Evolutionary conservation across 495 filamentous ascomycete genomes (phyloP).

Genomic region (Annulohypoxylon nitens): DNA sequence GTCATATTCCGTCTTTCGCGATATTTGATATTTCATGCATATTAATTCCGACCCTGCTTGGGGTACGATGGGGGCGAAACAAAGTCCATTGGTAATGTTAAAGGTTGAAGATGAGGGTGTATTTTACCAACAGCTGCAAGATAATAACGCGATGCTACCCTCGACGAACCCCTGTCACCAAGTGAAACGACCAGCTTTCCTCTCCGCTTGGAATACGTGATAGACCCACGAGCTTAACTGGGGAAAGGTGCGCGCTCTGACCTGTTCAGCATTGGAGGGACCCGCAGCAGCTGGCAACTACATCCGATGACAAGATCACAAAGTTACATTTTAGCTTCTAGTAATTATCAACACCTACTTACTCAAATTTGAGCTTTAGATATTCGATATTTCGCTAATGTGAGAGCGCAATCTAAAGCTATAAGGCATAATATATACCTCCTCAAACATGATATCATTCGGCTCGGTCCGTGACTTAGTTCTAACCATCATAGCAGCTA

Average conservation of each 20-base stretch:
- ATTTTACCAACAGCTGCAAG: conserved; percentile 14
- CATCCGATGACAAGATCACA: not conserved
- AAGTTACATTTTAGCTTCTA: too few species aligned
- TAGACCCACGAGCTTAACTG: conserved; percentile 10
- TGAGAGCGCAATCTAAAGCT: too few species aligned
- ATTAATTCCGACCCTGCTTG: not conserved
- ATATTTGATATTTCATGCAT: conserved; percentile 9
- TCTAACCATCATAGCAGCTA: not conserved
- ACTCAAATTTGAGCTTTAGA: too few species aligned
- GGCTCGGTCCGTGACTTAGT: not conserved
- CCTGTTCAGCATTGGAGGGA: not conserved
- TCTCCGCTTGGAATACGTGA: not conserved
- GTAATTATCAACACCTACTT: too few species aligned
- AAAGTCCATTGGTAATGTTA: not conserved
- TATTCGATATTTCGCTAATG: too few species aligned
- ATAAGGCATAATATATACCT: not conserved
- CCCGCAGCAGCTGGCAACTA: not conserved
- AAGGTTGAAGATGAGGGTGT: not conserved
- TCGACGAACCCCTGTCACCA: conserved; percentile 15
- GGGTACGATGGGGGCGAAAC: not conserved
- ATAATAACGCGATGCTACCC: conserved; percentile 24
- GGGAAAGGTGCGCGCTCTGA: conserved; percentile 7
- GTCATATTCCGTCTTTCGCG: conserved; percentile 12
- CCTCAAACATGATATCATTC: not conserved
- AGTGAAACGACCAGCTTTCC: conserved; percentile 23